Conservation (phyloP, 2,329 filamentous ascomycete genomes). For the Truncatella angustata region DNA sequence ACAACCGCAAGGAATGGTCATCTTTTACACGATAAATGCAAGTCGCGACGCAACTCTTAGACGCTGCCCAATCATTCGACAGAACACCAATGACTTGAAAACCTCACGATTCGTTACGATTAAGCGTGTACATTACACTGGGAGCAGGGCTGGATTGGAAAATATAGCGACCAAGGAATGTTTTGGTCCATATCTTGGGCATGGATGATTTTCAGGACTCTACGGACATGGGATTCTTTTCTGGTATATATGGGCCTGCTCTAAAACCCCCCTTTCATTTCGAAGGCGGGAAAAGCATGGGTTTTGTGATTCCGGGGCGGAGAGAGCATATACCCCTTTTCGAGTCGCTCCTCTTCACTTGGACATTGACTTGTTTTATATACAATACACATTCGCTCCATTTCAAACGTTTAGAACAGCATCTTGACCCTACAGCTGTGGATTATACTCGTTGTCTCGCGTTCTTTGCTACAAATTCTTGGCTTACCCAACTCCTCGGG, state of each 20-base stretch:
- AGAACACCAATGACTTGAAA: background rate
- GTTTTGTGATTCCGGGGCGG: background rate
- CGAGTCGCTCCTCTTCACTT: background rate
- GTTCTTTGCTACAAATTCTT: background rate
- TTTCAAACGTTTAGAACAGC: background rate
- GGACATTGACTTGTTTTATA: background rate
- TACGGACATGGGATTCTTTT: background rate
- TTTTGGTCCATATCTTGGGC: too few species aligned
- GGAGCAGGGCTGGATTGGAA: too few species aligned
- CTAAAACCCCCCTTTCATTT: too few species aligned
- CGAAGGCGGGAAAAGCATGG: too few species aligned
- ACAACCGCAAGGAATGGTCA: conserved; percentile 89
- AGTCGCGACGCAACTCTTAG: conserved; percentile 58
- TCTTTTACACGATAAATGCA: conserved; percentile 85
- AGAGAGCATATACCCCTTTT: conserved; percentile 7
- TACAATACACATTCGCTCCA: conserved; percentile 7
- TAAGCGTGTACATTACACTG: conserved; percentile 6
- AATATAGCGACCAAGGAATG: too few species aligned
- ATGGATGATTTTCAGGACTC: background rate
- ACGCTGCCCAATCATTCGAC: background rate
- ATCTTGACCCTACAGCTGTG: too few species aligned
- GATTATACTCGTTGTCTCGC: background rate
- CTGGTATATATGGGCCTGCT: background rate
- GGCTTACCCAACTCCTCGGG: background rate
- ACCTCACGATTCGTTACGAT: conserved; percentile 8